A percentile compares a stretch with the other conserved stretches of the same genome.
Conservation (phyloP, 2,329 filamentous ascomycete species). For the Botrytis byssoidea region DNA sequence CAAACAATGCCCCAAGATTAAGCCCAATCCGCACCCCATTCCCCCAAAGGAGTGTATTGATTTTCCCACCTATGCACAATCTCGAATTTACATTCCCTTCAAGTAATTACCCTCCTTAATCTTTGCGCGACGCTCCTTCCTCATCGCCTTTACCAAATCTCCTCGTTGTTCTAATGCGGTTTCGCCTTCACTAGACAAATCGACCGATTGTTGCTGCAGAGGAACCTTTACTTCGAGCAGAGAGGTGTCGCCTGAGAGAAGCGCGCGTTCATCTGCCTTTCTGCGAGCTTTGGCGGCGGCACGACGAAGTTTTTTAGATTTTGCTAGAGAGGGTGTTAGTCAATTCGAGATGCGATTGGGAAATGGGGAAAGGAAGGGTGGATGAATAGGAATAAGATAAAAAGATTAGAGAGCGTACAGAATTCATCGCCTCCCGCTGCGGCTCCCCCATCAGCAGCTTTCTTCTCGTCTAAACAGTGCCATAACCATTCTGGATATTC, state of each 20-base stretch:
- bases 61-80: neutral
- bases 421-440: slow-evolving; percentile 69
- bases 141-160: slow-evolving; percentile 68
- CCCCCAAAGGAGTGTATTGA: neutral
- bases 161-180: slow-evolving; percentile 52
- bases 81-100: slow-evolving; percentile 61
- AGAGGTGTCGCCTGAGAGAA: slow-evolving; percentile 65
- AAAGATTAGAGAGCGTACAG: slow-evolving; percentile 55
- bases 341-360: neutral
- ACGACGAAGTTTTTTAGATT: slow-evolving; percentile 79
- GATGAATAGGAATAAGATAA: neutral
- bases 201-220: slow-evolving; percentile 73
- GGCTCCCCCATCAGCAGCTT: slow-evolving; percentile 52
- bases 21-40: neutral
- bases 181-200: slow-evolving; percentile 55
- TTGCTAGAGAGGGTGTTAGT: slow-evolving; percentile 51
- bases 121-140: slow-evolving; percentile 68
- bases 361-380: neutral
- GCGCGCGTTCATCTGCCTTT: slow-evolving; percentile 55
- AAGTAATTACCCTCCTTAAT: slow-evolving; percentile 89
- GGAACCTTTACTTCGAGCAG: slow-evolving; percentile 68
- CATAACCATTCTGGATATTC: slow-evolving; percentile 83
- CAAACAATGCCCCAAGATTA: neutral
- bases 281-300: slow-evolving; percentile 66
- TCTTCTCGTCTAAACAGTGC: slow-evolving; percentile 62